phyloP scores from a whole-genome alignment of 208 protist genomes.

The Leishmania mexicana region DNA sequence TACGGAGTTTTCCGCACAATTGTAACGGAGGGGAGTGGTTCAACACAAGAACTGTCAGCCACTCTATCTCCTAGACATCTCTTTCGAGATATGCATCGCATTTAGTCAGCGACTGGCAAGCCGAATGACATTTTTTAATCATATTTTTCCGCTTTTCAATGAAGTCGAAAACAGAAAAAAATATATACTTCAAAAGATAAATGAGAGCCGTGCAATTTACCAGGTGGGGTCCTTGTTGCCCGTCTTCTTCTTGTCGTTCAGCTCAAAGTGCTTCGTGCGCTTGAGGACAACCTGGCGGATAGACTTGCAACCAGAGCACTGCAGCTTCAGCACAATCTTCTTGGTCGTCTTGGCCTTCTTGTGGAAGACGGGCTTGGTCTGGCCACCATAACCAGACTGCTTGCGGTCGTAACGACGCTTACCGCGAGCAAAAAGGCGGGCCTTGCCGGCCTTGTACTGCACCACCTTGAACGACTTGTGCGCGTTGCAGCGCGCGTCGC shows the following conservation, averaged over 20 bases:
- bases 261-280: constrained; percentile 99
- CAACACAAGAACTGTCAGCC: background rate
- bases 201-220: constrained; percentile 44
- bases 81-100: background rate
- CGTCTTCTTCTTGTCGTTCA: constrained; percentile 95
- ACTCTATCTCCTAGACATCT: background rate
- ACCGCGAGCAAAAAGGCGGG: constrained; percentile 98
- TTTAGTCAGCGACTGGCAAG: background rate
- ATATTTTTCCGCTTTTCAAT: constrained; percentile 12
- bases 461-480: constrained; percentile 99
- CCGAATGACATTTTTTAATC: background rate
- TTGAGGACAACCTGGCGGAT: constrained; percentile 96
- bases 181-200: constrained; percentile 25
- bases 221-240: constrained; percentile 92
- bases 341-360: constrained; percentile 99
- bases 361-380: constrained; percentile 99
- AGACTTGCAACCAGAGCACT: constrained; percentile 97
- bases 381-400: constrained; percentile 99
- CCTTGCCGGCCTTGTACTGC: constrained; percentile 99
- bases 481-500: constrained; percentile 89
- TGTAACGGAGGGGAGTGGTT: background rate
- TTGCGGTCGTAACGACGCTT: constrained; percentile 99
- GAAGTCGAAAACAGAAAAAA: constrained; percentile 13
- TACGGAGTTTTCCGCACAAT: background rate
- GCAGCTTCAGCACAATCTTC: constrained; percentile 99